phyloP scores from a whole-genome alignment of 176 grass and related monocot genomes.

The Elaeis guineensis region DNA sequence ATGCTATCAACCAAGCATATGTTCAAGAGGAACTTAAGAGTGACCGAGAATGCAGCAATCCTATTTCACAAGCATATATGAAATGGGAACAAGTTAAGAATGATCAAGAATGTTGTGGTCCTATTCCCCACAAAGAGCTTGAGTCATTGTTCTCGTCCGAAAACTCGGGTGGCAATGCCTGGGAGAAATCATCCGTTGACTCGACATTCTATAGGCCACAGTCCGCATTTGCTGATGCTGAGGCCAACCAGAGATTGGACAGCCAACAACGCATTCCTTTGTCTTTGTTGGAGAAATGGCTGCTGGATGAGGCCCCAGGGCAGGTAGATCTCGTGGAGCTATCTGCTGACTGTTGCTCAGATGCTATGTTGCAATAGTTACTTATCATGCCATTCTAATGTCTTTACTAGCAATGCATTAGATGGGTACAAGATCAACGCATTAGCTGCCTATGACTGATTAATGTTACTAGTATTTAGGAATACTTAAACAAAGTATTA shows the following conservation, averaged over 20 bases:
- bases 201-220: constrained; percentile 8
- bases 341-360: constrained; percentile 35
- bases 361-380: constrained; percentile 24
- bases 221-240: constrained; percentile 8
- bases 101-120: too few species aligned
- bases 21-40: too few species aligned
- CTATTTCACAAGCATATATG: too few species aligned
- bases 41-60: too few species aligned
- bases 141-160: too few species aligned
- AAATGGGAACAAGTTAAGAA: too few species aligned
- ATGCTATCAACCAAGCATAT: not conserved
- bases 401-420: constrained; percentile 2
- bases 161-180: too few species aligned
- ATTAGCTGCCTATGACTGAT: constrained; percentile 5
- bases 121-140: too few species aligned
- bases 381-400: constrained; percentile 11
- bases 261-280: constrained; percentile 28
- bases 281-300: constrained; percentile 32
- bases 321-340: constrained; percentile 36
- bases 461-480: not conserved
- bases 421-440: not conserved
- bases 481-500: not conserved
- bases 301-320: not conserved
- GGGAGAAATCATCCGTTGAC: not conserved
- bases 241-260: constrained; percentile 17